A percentile compares a stretch with the other conserved stretches of the same genome.
These are phyloP conservation scores for Austroboletus festivus DNA, from an alignment of 768 basidiomycete species.

Conservation along the genomic window DNA sequence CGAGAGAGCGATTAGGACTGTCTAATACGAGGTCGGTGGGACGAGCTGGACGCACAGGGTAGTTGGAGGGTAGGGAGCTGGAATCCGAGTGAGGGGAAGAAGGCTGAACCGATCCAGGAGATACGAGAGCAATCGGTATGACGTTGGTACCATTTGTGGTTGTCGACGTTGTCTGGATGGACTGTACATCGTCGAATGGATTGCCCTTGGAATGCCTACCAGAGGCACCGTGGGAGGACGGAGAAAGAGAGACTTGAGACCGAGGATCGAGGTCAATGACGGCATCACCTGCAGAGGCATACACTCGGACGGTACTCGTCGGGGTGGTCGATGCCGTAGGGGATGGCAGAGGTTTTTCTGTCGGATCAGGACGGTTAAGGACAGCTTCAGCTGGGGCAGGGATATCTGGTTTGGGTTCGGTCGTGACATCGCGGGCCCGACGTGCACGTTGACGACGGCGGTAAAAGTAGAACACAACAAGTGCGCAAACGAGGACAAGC, in stretches of 20 bases:
- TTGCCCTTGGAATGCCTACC: slow-evolving; percentile 39
- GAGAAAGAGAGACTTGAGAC: slow-evolving; percentile 33
- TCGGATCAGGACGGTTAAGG: slow-evolving; percentile 79
- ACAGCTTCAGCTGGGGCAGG: slow-evolving; percentile 77
- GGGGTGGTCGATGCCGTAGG: slow-evolving; percentile 4
- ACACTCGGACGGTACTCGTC: slow-evolving; percentile 44
- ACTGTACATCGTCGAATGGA: slow-evolving; percentile 75
- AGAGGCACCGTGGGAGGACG: slow-evolving; percentile 15
- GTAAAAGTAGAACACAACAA: slow-evolving; percentile 59
- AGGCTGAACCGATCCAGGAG: slow-evolving; percentile 46
- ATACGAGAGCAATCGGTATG: slow-evolving; percentile 80
- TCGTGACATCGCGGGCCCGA: slow-evolving; percentile 27
- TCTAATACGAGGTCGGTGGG: slow-evolving; percentile 60
- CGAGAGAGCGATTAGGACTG: slow-evolving; percentile 60
- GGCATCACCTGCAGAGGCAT: slow-evolving; percentile 43
- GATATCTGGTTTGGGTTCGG: slow-evolving; percentile 52
- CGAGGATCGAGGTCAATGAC: slow-evolving; percentile 63
- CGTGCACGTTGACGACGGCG: slow-evolving; percentile 52
- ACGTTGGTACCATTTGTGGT: slow-evolving; percentile 79
- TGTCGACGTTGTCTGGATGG: slow-evolving; percentile 74
- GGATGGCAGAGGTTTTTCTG: slow-evolving; percentile 48
- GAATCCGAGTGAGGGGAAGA: slow-evolving; percentile 35
- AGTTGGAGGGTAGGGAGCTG: slow-evolving; percentile 23
- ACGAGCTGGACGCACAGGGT: slow-evolving; percentile 54
- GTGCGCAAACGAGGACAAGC: slow-evolving; percentile 51